Evolutionary conservation across 1,139 yeast species (phyloP).

Genomic region (Fermentozyma sake): DNA sequence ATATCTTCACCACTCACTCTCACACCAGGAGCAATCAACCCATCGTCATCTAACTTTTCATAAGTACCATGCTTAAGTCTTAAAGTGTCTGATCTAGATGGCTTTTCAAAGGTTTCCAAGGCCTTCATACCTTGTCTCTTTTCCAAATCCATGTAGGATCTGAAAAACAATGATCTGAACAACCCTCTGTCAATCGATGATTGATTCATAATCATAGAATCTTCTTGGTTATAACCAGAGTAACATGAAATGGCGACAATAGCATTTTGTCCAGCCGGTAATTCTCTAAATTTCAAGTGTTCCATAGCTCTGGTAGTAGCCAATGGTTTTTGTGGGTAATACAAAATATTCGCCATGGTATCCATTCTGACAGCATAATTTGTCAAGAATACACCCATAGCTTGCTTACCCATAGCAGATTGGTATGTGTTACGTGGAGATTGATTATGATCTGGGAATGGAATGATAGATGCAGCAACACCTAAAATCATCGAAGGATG

Average conservation of each 20-base stretch:
- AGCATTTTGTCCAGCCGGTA: constrained; percentile 99
- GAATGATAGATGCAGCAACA: constrained; percentile 97
- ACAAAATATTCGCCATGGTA: constrained; percentile 96
- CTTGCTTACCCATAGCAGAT: constrained; percentile 99
- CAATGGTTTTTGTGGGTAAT: constrained; percentile 97
- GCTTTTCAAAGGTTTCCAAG: constrained; percentile 93
- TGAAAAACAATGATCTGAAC: constrained; percentile 90
- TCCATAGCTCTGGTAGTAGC: constrained; percentile 99
- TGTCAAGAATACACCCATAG: constrained; percentile 99
- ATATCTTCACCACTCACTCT: constrained; percentile 98
- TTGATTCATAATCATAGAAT: constrained; percentile 99
- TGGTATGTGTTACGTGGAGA: constrained; percentile 99
- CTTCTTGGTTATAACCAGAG: constrained; percentile 99
- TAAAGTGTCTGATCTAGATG: constrained; percentile 88
- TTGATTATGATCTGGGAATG: constrained; percentile 99
- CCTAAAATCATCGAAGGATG: constrained; percentile 99
- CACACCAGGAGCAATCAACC: constrained; percentile 95
- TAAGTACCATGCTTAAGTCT: constrained; percentile 97
- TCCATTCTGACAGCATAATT: constrained; percentile 98
- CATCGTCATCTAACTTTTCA: constrained; percentile 97
- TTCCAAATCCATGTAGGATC: constrained; percentile 98
- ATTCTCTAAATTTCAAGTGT: constrained; percentile 90
- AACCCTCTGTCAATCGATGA: constrained; percentile 95
- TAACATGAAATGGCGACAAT: constrained; percentile 97
- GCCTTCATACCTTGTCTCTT: constrained; percentile 98